phyloP scores from a whole-genome alignment of 1,139 yeast species.

The Meyerozyma guilliermondii region DNA sequence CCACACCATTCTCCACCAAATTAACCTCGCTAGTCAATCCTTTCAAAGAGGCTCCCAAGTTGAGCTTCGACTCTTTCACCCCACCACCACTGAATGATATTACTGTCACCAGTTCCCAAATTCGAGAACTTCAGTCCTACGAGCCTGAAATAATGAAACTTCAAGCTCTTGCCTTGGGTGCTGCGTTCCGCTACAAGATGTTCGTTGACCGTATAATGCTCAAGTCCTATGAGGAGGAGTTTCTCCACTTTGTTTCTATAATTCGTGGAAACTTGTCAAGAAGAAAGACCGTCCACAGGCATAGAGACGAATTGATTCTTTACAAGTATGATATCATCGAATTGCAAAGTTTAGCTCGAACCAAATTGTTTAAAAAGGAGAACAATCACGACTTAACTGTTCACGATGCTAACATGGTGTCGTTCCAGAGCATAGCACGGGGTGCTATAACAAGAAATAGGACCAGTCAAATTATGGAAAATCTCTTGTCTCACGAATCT shows the following conservation, averaged over 20 bases:
- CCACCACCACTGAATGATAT: background rate
- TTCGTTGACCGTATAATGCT: slow-evolving; percentile 59
- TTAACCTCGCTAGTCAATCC: slow-evolving; percentile 4
- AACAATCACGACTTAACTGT: slow-evolving; percentile 9
- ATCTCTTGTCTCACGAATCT: slow-evolving; percentile 7
- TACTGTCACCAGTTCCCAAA: slow-evolving; percentile 11
- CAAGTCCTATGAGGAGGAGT: slow-evolving; percentile 47
- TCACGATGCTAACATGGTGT: slow-evolving; percentile 7
- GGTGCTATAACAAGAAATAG: slow-evolving; percentile 19
- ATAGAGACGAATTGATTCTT: slow-evolving; percentile 29
- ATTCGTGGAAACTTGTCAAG: slow-evolving; percentile 39
- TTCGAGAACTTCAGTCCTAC: slow-evolving; percentile 23
- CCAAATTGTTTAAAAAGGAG: slow-evolving; percentile 15
- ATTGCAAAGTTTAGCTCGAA: slow-evolving; percentile 35
- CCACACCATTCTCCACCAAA: background rate
- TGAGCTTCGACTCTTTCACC: background rate
- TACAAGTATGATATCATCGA: slow-evolving; percentile 24
- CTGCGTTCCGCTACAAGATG: slow-evolving; percentile 55
- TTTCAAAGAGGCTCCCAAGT: slow-evolving; percentile 4
- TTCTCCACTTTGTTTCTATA: slow-evolving; percentile 30
- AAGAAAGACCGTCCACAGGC: slow-evolving; percentile 32
- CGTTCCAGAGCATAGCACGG: slow-evolving; percentile 26
- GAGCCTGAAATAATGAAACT: slow-evolving; percentile 31
- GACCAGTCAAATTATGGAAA: slow-evolving; percentile 4
- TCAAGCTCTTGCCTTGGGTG: slow-evolving; percentile 65